These are phyloP conservation scores for Arthonia radiata DNA, from an alignment of 495 filamentous ascomycete species.

Conservation along the genomic window DNA sequence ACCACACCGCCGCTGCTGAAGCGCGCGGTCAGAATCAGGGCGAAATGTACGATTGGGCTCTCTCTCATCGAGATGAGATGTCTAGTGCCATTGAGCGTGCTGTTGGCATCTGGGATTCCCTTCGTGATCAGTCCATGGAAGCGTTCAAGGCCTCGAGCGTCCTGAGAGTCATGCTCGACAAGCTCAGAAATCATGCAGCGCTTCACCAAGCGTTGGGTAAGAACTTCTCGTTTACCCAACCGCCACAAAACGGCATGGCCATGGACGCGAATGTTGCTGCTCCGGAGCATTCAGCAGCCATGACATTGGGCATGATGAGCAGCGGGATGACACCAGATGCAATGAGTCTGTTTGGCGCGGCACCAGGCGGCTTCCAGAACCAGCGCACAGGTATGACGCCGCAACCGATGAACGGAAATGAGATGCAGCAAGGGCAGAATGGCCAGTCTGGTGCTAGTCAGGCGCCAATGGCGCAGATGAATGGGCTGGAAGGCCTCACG, in stretches of 20 bases:
- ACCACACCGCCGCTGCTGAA: slow-evolving; percentile 20
- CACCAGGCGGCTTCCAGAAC: too few relatives aligned
- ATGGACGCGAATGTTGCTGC: slow-evolving; percentile 18
- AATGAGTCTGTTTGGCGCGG: slow-evolving; percentile 12
- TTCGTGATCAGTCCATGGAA: slow-evolving; percentile 57
- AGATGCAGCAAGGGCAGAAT: too few relatives aligned
- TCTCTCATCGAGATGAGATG: slow-evolving; percentile 54
- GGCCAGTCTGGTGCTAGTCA: too few relatives aligned
- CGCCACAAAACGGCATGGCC: slow-evolving; percentile 10
- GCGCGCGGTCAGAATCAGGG: slow-evolving; percentile 12
- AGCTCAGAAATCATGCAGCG: slow-evolving; percentile 28
- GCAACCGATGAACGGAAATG: too few relatives aligned
- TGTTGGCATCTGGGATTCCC: slow-evolving; percentile 50
- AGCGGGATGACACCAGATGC: slow-evolving; percentile 42
- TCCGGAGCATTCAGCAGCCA: slow-evolving; percentile 44
- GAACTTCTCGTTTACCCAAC: not conserved
- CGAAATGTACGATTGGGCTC: slow-evolving; percentile 39
- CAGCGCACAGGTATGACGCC: too few relatives aligned
- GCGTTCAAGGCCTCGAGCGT: slow-evolving; percentile 63
- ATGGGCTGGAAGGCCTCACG: too few relatives aligned
- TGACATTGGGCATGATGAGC: slow-evolving; percentile 59
- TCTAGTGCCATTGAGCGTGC: slow-evolving; percentile 42
- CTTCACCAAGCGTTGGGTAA: slow-evolving; percentile 1
- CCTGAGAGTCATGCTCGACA: slow-evolving; percentile 54
- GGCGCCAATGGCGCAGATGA: too few relatives aligned